Percentiles rank a stretch among this genome's conserved stretches.
These are phyloP conservation scores for Schwanniomyces yamadae DNA, from an alignment of 805 yeast species.

Conservation along the genomic window DNA sequence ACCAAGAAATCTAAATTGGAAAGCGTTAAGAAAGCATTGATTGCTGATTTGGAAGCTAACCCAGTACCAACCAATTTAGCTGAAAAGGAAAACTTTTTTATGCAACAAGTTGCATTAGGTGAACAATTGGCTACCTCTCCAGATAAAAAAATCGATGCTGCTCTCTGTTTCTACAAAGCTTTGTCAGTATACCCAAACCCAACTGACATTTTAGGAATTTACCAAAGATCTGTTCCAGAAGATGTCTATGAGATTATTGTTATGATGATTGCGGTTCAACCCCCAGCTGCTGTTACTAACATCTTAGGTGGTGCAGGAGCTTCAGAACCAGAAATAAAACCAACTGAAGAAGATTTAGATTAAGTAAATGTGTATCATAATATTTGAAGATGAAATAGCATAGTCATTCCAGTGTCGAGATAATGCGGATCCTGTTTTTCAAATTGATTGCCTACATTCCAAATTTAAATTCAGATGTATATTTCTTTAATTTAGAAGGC, in stretches of 20 bases:
- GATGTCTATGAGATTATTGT: constrained; percentile 80
- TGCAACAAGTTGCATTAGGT: constrained; percentile 80
- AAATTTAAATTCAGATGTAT: too few species aligned
- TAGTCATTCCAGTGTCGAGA: too few species aligned
- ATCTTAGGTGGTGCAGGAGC: constrained; percentile 45
- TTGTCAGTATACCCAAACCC: constrained; percentile 93
- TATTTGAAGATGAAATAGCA: too few species aligned
- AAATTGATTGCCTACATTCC: too few species aligned
- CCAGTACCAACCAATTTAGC: constrained; percentile 72
- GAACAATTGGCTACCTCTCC: constrained; percentile 72
- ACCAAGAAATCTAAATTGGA: constrained; percentile 60
- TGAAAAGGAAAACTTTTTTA: constrained; percentile 76
- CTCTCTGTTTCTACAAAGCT: constrained; percentile 90
- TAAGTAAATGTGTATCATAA: constrained; percentile 13
- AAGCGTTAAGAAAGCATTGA: constrained; percentile 59
- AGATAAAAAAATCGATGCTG: constrained; percentile 76
- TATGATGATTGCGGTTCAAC: constrained; percentile 85
- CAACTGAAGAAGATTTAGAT: constrained; percentile 35
- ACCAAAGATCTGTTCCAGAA: constrained; percentile 84
- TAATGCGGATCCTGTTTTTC: too few species aligned
- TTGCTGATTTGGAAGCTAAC: constrained; percentile 60
- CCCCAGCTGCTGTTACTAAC: constrained; percentile 76
- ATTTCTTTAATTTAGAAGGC: too few species aligned
- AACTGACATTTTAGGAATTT: constrained; percentile 82
- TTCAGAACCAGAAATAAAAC: constrained; percentile 17